A percentile compares a stretch with the other conserved stretches of the same genome.
phyloP scores from a whole-genome alignment of 2,329 filamentous ascomycete genomes.

The Colletotrichum sp. region DNA sequence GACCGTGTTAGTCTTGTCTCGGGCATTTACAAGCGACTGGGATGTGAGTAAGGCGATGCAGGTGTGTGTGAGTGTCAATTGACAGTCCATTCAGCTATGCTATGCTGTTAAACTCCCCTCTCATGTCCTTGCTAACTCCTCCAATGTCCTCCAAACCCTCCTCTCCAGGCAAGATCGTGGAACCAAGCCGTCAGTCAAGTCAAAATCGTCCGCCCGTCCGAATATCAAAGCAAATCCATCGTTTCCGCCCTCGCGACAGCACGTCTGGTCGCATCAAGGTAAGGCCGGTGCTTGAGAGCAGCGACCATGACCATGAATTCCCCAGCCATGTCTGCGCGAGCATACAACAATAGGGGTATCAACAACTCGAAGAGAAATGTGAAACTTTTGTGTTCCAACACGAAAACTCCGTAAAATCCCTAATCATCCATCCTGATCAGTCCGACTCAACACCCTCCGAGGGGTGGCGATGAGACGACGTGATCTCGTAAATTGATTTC shows the following conservation, averaged over 20 bases:
- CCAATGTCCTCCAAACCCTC: slow-evolving; percentile 12
- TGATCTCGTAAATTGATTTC: slow-evolving; percentile 10
- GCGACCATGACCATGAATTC: background rate
- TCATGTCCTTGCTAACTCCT: background rate
- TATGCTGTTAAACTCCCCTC: background rate
- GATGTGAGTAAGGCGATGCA: background rate
- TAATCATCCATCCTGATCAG: slow-evolving; percentile 12
- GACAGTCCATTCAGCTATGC: slow-evolving; percentile 11
- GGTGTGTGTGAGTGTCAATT: background rate
- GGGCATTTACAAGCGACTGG: background rate
- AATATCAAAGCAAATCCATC: slow-evolving; percentile 13
- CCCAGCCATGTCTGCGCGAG: background rate
- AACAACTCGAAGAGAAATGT: slow-evolving; percentile 23
- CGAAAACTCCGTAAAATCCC: slow-evolving; percentile 18
- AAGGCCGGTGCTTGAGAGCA: background rate
- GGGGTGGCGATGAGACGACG: background rate
- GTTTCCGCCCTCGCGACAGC: background rate
- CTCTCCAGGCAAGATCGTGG: background rate
- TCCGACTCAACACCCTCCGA: background rate
- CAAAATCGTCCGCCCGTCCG: background rate
- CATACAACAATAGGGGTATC: slow-evolving; percentile 23
- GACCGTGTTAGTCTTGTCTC: background rate
- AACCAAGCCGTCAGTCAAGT: background rate
- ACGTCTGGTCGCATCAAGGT: background rate
- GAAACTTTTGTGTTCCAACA: slow-evolving; percentile 21